phyloP scores from a whole-genome alignment of 768 basidiomycete species.

The Sutorius australiensis region DNA sequence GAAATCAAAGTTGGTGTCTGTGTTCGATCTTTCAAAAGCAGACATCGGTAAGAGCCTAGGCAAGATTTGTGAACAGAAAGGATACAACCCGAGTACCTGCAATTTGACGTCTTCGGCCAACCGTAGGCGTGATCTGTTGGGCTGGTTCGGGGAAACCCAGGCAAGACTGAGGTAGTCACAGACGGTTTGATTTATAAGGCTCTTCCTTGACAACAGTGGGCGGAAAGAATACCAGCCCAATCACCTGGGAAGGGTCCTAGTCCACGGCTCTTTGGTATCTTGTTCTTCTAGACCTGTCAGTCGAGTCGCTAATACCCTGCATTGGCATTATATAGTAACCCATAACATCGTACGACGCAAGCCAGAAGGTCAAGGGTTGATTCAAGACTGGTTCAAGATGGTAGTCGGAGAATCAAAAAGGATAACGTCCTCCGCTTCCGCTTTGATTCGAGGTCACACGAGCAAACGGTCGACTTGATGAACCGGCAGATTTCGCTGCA shows the following conservation, averaged over 20 bases:
- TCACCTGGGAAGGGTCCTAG: too few species aligned
- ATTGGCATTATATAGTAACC: too few species aligned
- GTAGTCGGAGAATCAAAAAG: background rate
- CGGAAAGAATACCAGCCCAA: too few species aligned
- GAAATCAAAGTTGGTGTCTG: constrained; percentile 10
- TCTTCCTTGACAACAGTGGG: background rate
- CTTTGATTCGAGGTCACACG: too few species aligned
- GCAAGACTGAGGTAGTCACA: background rate
- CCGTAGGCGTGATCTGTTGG: background rate
- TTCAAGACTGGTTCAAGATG: background rate
- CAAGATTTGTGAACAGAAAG: background rate
- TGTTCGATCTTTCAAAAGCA: background rate
- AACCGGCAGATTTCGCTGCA: background rate
- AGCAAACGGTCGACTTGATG: background rate
- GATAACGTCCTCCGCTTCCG: background rate
- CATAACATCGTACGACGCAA: too few species aligned
- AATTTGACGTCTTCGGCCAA: background rate
- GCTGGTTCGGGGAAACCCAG: background rate
- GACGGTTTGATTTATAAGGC: background rate
- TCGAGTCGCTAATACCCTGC: too few species aligned
- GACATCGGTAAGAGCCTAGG: too few species aligned
- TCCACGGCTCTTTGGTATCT: too few species aligned
- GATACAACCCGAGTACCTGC: background rate
- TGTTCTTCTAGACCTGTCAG: too few species aligned
- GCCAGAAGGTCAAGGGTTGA: too few species aligned